Conservation (phyloP, 306 rosid species). For the Hippophae rhamnoides region DNA sequence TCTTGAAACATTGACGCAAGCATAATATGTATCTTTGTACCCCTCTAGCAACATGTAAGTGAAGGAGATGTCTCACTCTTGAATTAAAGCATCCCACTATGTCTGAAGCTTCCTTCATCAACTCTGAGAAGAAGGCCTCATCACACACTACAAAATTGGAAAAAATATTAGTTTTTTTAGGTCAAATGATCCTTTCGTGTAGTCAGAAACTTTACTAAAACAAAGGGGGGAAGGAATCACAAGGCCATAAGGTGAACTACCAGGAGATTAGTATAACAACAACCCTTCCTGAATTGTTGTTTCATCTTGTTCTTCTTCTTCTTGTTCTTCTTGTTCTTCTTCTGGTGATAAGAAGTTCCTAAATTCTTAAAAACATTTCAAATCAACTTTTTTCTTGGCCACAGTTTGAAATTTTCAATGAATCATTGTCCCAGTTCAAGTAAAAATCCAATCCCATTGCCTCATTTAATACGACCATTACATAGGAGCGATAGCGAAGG, state of each 20-base stretch:
- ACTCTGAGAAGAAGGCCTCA: slow-evolving; percentile 61
- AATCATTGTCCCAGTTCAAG: not conserved
- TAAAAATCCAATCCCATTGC: not conserved
- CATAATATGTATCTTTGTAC: slow-evolving; percentile 49
- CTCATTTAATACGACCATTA: too few relatives aligned
- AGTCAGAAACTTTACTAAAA: not conserved
- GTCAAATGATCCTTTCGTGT: slow-evolving; percentile 1
- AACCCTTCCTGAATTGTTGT: too few relatives aligned
- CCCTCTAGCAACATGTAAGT: slow-evolving; percentile 70
- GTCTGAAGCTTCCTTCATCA: slow-evolving; percentile 77
- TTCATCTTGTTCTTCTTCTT: too few relatives aligned
- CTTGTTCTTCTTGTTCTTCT: too few relatives aligned
- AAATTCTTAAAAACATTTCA: not conserved
- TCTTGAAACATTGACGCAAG: slow-evolving; percentile 56
- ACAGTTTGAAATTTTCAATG: not conserved
- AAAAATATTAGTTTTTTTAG: not conserved
- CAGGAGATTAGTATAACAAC: too few relatives aligned
- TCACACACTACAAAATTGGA: slow-evolving; percentile 50
- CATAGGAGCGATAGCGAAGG: too few relatives aligned
- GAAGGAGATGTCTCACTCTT: slow-evolving; percentile 68
- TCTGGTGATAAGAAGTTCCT: too few relatives aligned
- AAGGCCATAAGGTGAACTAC: too few relatives aligned
- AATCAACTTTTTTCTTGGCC: not conserved
- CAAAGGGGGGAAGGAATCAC: too few relatives aligned
- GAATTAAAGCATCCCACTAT: slow-evolving; percentile 59